A percentile compares a stretch with the other conserved stretches of the same genome.
These are phyloP conservation scores for Xerocomellus dryophilus DNA, from an alignment of 768 basidiomycete genomes.

Conservation along the genomic window DNA sequence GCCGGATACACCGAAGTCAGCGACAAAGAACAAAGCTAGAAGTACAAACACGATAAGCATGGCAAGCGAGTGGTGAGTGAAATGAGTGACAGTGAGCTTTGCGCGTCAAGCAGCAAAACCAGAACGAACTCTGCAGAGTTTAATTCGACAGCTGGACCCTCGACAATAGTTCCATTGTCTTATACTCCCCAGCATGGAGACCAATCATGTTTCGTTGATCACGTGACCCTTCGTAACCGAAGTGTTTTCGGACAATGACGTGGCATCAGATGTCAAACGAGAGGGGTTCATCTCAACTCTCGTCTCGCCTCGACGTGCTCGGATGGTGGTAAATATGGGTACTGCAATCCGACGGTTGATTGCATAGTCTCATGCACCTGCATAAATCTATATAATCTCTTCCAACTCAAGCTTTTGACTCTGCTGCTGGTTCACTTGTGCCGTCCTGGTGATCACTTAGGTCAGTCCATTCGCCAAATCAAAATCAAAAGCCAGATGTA, in stretches of 20 bases:
- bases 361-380: neutral
- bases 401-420: constrained; percentile 7
- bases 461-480: constrained; percentile 1
- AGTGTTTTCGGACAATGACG: too few species aligned
- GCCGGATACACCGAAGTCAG: constrained; percentile 5
- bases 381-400: constrained; percentile 5
- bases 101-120: constrained; percentile 16
- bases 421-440: neutral
- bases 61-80: constrained; percentile 9
- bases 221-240: too few species aligned
- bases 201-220: neutral
- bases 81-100: constrained; percentile 16
- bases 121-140: neutral
- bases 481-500: neutral
- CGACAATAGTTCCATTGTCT: constrained; percentile 1
- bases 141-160: neutral
- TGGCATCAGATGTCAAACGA: neutral
- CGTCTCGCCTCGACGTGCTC: neutral
- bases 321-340: neutral
- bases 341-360: neutral
- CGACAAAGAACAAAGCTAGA: constrained; percentile 10
- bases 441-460: neutral
- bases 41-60: constrained; percentile 17
- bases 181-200: constrained; percentile 12
- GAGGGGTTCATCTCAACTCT: neutral